These are phyloP conservation scores for Tremella fuciformis DNA, from an alignment of 768 basidiomycete species.

Conservation along the genomic window DNA sequence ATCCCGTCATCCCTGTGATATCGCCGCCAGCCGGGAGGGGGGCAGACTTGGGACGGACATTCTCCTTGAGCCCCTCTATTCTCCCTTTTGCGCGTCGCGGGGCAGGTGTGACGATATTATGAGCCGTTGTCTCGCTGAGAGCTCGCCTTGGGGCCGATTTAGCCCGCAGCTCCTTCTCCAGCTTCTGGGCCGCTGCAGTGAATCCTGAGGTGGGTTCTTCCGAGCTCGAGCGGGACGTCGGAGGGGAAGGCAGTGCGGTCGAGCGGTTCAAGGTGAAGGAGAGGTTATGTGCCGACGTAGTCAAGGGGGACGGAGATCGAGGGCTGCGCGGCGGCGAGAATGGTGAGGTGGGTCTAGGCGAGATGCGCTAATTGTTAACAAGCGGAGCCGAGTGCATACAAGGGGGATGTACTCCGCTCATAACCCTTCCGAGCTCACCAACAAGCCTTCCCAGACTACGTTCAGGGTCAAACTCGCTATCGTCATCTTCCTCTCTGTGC, in stretches of 20 bases:
- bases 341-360: slow-evolving; percentile 38
- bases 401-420: slow-evolving; percentile 18
- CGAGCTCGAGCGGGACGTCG: slow-evolving; percentile 19
- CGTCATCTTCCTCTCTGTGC: slow-evolving; percentile 60
- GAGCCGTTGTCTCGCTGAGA: slow-evolving; percentile 28
- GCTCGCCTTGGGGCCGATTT: slow-evolving; percentile 17
- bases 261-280: slow-evolving; percentile 37
- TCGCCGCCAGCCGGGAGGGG: slow-evolving; percentile 21
- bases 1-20: slow-evolving; percentile 46
- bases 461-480: slow-evolving; percentile 56
- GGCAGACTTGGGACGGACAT: background rate
- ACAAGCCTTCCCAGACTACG: slow-evolving; percentile 47
- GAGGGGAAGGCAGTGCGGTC: slow-evolving; percentile 36
- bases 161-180: slow-evolving; percentile 14
- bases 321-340: slow-evolving; percentile 44
- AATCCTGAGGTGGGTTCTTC: background rate
- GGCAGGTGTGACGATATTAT: slow-evolving; percentile 21
- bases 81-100: background rate
- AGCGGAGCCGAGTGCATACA: background rate
- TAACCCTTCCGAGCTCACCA: slow-evolving; percentile 42
- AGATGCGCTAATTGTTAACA: slow-evolving; percentile 18
- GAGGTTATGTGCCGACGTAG: slow-evolving; percentile 22
- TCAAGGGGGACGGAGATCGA: slow-evolving; percentile 36
- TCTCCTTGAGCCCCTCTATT: slow-evolving; percentile 6
- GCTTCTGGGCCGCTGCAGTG: slow-evolving; percentile 3